Conservation (phyloP, 164 flowering plant genomes). For the Brasenia schreberi region DNA sequence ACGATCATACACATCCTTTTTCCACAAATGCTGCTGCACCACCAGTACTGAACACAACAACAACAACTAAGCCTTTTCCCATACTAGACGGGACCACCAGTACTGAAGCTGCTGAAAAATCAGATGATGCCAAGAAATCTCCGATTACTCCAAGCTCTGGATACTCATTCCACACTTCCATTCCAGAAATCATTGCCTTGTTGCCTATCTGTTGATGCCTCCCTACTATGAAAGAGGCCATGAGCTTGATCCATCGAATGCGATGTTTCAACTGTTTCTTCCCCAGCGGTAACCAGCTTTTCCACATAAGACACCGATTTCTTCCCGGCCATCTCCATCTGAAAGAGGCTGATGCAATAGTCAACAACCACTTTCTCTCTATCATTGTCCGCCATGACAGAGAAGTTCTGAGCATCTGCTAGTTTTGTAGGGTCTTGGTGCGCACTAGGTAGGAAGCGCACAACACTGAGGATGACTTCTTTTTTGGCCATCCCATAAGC, state of each 20-base stretch:
- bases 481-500: conserved; percentile 11
- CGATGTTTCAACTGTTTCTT: not conserved
- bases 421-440: too few species aligned
- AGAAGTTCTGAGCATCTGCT: not conserved
- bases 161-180: conserved; percentile 2
- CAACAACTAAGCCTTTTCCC: not conserved
- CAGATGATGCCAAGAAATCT: conserved; percentile 4
- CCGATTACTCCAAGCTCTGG: conserved; percentile 6
- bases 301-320: not conserved
- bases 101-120: conserved; percentile 1
- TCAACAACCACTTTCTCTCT: not conserved
- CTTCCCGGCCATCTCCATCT: too few species aligned
- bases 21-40: too few species aligned
- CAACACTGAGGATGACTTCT: conserved; percentile 1
- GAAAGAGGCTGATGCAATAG: too few species aligned
- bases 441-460: conserved; percentile 1
- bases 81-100: conserved; percentile 5
- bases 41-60: not conserved
- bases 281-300: not conserved
- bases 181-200: not conserved
- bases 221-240: not conserved
- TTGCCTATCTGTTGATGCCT: not conserved
- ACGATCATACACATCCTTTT: too few species aligned
- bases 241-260: not conserved
- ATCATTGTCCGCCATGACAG: not conserved